phyloP scores from a whole-genome alignment of 257 asterid species.

The Plantago elongata region DNA sequence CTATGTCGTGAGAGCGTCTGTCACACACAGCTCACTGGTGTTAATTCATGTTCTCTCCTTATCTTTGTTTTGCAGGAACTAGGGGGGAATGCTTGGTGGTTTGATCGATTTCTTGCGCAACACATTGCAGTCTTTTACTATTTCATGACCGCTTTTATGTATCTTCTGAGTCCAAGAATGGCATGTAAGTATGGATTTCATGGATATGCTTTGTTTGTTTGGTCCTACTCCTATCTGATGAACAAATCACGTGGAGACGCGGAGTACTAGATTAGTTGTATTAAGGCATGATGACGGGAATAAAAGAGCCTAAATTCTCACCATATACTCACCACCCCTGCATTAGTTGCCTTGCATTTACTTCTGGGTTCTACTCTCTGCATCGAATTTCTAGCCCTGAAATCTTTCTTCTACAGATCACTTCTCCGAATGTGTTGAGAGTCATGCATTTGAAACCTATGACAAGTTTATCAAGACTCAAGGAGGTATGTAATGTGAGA shows the following conservation, averaged over 20 bases:
- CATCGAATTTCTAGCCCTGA: not conserved
- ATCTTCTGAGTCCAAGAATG: slow-evolving; percentile 96
- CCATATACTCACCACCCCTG: no score
- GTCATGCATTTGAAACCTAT: slow-evolving; percentile 92
- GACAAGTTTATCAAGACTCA: slow-evolving; percentile 79
- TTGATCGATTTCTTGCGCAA: slow-evolving; percentile 93
- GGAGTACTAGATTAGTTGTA: no score
- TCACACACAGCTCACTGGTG: not conserved
- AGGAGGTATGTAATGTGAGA: slow-evolving; percentile 48
- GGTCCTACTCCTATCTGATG: no score
- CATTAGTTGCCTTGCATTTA: no score
- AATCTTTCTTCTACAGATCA: slow-evolving; percentile 53
- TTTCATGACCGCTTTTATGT: slow-evolving; percentile 83
- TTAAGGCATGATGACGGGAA: no score
- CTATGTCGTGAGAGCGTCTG: not conserved
- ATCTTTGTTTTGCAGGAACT: slow-evolving; percentile 54
- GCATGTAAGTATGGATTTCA: slow-evolving; percentile 64
- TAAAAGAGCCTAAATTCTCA: no score
- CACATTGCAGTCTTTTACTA: slow-evolving; percentile 76
- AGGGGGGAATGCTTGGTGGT: slow-evolving; percentile 98
- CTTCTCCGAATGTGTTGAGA: slow-evolving; percentile 92
- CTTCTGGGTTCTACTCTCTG: no score
- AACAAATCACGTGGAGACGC: no score
- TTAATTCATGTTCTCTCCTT: not conserved
- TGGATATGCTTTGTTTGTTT: not conserved